Evolutionary conservation across 768 basidiomycete species (phyloP).

Genomic region (Podaxis pistillaris): DNA sequence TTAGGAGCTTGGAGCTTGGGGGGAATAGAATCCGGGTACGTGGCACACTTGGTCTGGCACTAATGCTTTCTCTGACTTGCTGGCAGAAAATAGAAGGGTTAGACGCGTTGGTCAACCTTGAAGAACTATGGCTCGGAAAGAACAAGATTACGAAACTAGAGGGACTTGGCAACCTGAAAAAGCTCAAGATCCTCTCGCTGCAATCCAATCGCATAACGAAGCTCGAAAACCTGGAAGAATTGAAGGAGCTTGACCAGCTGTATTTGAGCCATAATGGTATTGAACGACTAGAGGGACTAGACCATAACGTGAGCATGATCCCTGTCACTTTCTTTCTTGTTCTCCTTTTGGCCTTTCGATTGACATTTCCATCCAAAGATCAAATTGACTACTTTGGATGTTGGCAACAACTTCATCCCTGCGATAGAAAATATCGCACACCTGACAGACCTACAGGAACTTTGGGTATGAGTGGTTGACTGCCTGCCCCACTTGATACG

Average conservation of each 20-base stretch:
- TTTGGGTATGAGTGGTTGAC: constrained; percentile 68
- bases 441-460: constrained; percentile 75
- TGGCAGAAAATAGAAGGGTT: constrained; percentile 83
- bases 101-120: constrained; percentile 75
- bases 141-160: constrained; percentile 92
- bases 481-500: neutral
- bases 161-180: constrained; percentile 67
- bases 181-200: constrained; percentile 82
- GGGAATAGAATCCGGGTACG: constrained; percentile 89
- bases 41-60: constrained; percentile 3
- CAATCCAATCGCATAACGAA: constrained; percentile 93
- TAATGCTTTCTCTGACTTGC: constrained; percentile 5
- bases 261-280: constrained; percentile 96
- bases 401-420: constrained; percentile 82
- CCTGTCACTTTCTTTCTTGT: neutral
- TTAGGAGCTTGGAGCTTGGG: constrained; percentile 88
- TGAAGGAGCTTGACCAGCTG: constrained; percentile 79
- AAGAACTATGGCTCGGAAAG: constrained; percentile 97
- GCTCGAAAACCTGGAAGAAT: constrained; percentile 74
- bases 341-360: neutral
- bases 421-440: constrained; percentile 83
- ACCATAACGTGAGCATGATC: constrained; percentile 63
- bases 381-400: constrained; percentile 82
- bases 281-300: constrained; percentile 77
- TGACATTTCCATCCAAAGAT: constrained; percentile 27